phyloP scores from a whole-genome alignment of 2,329 filamentous ascomycete species.

The Parafenestella ontariensis region DNA sequence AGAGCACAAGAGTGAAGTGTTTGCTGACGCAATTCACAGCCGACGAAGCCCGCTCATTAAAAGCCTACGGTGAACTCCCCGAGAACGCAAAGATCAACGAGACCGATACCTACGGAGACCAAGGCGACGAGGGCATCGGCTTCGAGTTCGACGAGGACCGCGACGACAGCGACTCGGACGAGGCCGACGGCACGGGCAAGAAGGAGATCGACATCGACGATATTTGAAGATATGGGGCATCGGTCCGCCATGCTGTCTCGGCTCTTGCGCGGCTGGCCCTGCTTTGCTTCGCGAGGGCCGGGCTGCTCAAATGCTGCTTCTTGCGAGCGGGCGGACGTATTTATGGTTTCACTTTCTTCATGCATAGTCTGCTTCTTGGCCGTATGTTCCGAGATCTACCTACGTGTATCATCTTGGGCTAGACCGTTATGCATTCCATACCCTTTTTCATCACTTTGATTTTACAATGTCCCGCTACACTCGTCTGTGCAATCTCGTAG shows the following conservation, averaged over 20 bases:
- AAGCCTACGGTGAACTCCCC: constrained; percentile 96
- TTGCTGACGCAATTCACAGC: constrained; percentile 79
- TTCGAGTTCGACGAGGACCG: constrained; percentile 99
- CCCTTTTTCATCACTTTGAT: background rate
- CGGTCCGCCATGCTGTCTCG: constrained; percentile 49
- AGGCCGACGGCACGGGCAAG: constrained; percentile 66
- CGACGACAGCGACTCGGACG: constrained; percentile 59
- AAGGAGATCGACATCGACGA: constrained; percentile 96
- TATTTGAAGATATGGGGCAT: constrained; percentile 64
- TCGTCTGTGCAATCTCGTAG: background rate
- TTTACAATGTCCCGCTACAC: background rate
- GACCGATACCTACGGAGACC: constrained; percentile 90
- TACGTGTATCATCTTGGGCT: background rate
- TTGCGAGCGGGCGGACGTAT: constrained; percentile 48
- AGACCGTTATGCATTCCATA: background rate
- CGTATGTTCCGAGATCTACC: background rate
- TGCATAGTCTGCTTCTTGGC: background rate
- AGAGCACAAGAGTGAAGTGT: constrained; percentile 62
- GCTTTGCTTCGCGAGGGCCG: constrained; percentile 27
- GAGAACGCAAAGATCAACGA: constrained; percentile 99
- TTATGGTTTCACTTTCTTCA: background rate
- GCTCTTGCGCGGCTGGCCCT: constrained; percentile 22
- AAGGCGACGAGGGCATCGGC: constrained; percentile 90
- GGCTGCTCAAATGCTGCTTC: constrained; percentile 51
- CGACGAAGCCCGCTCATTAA: constrained; percentile 93